Evolutionary conservation across 805 yeast genomes (phyloP).

Genomic region (Ogataea pilisensis): DNA sequence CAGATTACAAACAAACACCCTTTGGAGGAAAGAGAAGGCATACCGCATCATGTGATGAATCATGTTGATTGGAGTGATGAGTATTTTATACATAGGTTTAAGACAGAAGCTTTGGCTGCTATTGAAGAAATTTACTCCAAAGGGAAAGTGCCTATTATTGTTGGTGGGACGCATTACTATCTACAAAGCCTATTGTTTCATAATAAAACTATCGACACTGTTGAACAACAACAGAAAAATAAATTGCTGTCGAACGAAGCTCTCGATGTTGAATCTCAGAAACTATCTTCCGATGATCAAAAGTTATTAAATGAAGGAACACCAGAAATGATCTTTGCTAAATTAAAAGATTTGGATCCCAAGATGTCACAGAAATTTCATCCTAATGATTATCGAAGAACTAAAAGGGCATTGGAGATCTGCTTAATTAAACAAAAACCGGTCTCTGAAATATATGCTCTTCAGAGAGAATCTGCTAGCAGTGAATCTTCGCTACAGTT

Average conservation of each 20-base stretch:
- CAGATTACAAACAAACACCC: slow-evolving; percentile 94
- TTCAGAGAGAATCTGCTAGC: slow-evolving; percentile 46
- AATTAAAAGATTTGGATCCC: slow-evolving; percentile 60
- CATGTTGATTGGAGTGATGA: slow-evolving; percentile 79
- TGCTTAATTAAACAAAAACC: slow-evolving; percentile 58
- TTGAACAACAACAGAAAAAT: slow-evolving; percentile 10
- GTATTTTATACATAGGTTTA: slow-evolving; percentile 76
- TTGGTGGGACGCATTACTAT: slow-evolving; percentile 97
- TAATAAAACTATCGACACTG: slow-evolving; percentile 55
- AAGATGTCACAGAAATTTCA: slow-evolving; percentile 75
- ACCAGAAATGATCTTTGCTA: slow-evolving; percentile 43
- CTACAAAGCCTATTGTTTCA: slow-evolving; percentile 71
- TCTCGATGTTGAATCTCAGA: not conserved
- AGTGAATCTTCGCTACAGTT: slow-evolving; percentile 49
- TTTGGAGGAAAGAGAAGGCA: slow-evolving; percentile 61
- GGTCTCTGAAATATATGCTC: slow-evolving; percentile 67
- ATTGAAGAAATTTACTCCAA: slow-evolving; percentile 62
- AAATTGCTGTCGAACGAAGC: not conserved
- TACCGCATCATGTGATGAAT: slow-evolving; percentile 85
- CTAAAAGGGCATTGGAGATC: slow-evolving; percentile 78
- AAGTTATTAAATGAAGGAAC: slow-evolving; percentile 39
- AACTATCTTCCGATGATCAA: slow-evolving; percentile 13
- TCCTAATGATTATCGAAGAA: slow-evolving; percentile 80
- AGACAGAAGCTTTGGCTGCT: slow-evolving; percentile 58
- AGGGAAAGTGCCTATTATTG: slow-evolving; percentile 78